A percentile compares a stretch with the other conserved stretches of the same genome.
Evolutionary conservation across 306 rosid genomes (phyloP).

Genomic region (Pterocarpus santalinus): DNA sequence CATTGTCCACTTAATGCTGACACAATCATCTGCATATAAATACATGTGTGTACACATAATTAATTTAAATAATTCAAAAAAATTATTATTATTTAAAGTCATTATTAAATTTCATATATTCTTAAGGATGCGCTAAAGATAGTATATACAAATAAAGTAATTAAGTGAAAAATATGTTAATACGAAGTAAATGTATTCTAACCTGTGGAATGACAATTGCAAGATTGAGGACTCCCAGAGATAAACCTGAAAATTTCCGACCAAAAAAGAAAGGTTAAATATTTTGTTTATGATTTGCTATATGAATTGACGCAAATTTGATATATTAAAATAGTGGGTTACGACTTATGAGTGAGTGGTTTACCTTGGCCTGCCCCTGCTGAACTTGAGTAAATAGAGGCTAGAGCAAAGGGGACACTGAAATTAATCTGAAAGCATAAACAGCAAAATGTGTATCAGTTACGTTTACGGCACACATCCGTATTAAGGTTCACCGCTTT

Average conservation of each 20-base stretch:
- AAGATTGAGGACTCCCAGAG: slow-evolving; percentile 74
- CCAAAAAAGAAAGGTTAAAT: neutral
- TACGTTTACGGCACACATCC: neutral
- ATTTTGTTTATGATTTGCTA: neutral
- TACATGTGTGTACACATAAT: neutral
- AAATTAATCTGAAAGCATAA: slow-evolving; percentile 59
- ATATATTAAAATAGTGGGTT: neutral
- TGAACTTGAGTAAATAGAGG: slow-evolving; percentile 71
- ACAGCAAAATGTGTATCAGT: neutral
- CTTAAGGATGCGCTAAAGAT: neutral
- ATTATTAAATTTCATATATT: neutral
- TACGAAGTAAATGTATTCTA: neutral
- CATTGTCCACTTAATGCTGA: slow-evolving; percentile 66
- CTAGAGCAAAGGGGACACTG: slow-evolving; percentile 82
- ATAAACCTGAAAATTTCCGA: slow-evolving; percentile 58
- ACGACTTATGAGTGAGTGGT: neutral
- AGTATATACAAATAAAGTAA: neutral
- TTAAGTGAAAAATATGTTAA: neutral
- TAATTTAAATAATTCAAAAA: neutral
- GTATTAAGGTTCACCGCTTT: too few relatives aligned
- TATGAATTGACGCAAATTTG: neutral
- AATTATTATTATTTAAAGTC: neutral
- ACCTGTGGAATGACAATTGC: slow-evolving; percentile 79
- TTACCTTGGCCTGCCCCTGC: slow-evolving; percentile 89
- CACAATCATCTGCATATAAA: slow-evolving; percentile 59